phyloP scores from a whole-genome alignment of 441 rosid species.

The Syzygium syzygioides region DNA sequence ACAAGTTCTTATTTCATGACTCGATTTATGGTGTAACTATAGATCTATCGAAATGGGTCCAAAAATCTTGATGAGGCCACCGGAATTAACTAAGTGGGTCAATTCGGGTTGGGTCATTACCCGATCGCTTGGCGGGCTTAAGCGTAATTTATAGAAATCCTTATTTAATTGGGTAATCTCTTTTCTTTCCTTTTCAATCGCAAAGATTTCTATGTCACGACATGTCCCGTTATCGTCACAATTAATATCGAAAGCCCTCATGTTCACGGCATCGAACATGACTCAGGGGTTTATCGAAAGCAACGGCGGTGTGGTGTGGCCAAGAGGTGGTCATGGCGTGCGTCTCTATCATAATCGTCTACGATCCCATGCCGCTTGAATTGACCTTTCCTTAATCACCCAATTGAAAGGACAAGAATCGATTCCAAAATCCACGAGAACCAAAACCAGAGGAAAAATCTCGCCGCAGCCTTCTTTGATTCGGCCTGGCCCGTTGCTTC shows the following conservation, averaged over 20 bases:
- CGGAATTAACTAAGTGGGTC: neutral
- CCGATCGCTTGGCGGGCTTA: neutral
- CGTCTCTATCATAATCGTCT: neutral
- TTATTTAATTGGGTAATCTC: neutral
- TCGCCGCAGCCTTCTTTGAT: neutral
- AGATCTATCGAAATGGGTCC: neutral
- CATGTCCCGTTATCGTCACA: neutral
- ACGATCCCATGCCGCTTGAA: neutral
- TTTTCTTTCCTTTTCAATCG: neutral
- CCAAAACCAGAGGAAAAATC: neutral
- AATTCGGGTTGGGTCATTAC: neutral
- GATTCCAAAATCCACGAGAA: neutral
- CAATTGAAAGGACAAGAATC: neutral
- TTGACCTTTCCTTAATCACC: neutral
- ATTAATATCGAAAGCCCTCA: neutral
- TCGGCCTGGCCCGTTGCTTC: neutral
- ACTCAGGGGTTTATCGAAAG: fast-evolving
- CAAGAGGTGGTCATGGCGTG: neutral
- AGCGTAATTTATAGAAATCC: neutral
- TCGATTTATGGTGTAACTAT: neutral
- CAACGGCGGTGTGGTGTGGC: neutral
- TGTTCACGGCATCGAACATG: neutral
- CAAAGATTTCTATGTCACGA: neutral
- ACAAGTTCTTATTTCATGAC: neutral
- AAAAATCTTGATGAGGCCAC: neutral